These are phyloP conservation scores for Gonium pectorale DNA, from an alignment of 139 green algal species.

Conservation along the genomic window DNA sequence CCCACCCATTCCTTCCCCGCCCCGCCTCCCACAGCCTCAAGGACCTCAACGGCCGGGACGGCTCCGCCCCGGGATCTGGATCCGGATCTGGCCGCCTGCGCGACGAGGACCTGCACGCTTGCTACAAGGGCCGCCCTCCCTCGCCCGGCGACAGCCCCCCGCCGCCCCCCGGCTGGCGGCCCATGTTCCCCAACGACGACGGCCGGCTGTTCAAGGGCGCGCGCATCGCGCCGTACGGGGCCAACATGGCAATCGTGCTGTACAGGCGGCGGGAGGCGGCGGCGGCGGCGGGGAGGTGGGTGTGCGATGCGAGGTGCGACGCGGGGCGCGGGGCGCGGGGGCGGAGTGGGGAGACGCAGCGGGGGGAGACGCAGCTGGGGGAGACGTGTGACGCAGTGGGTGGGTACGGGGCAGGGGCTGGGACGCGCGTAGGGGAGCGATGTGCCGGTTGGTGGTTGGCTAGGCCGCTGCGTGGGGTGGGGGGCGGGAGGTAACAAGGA, in stretches of 20 bases:
- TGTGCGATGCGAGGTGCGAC: too few species aligned
- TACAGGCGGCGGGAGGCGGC: slow-evolving; percentile 41
- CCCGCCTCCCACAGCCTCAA: not conserved
- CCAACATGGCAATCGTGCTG: slow-evolving; percentile 62
- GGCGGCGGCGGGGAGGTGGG: not conserved
- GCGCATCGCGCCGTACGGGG: slow-evolving; percentile 54
- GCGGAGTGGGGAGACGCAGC: not conserved
- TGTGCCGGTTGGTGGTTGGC: too few species aligned
- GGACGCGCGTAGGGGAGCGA: too few species aligned
- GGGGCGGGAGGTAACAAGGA: too few species aligned
- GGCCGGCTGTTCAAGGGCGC: slow-evolving; percentile 52
- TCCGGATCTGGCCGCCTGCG: not conserved
- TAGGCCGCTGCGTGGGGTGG: too few species aligned
- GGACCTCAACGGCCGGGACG: not conserved
- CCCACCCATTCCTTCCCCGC: not conserved
- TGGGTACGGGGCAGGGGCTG: too few species aligned
- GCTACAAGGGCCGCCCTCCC: slow-evolving; percentile 34
- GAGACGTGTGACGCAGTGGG: too few species aligned
- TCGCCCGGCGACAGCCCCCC: not conserved
- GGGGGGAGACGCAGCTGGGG: too few species aligned
- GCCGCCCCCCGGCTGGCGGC: slow-evolving; percentile 30
- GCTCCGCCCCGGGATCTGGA: too few species aligned
- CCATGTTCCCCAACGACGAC: slow-evolving; percentile 17
- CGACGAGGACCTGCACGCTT: slow-evolving; percentile 28
- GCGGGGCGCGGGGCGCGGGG: not conserved